Conservation (phyloP, 148 eudicot species). For the Drosera capensis region DNA sequence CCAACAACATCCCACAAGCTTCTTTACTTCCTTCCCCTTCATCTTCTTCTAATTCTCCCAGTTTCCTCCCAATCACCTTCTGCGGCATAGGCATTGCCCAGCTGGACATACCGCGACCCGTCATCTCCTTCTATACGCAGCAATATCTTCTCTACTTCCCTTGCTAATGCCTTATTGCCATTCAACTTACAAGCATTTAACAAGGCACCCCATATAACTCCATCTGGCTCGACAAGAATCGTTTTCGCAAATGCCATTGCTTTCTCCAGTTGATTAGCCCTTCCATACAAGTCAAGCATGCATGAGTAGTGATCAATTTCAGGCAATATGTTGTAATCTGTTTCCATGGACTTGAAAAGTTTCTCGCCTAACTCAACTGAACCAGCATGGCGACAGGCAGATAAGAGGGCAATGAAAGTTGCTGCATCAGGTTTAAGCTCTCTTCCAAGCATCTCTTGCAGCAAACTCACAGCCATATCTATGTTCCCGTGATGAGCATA, state of each 20-base stretch:
- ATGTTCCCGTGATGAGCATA: slow-evolving; percentile 70
- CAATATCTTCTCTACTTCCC: slow-evolving; percentile 46
- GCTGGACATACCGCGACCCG: slow-evolving; percentile 58
- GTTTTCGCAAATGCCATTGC: slow-evolving; percentile 37
- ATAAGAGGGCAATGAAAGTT: slow-evolving; percentile 66
- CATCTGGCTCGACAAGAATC: slow-evolving; percentile 44
- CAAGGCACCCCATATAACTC: slow-evolving; percentile 49
- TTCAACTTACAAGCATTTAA: slow-evolving; percentile 62
- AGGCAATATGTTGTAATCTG: slow-evolving; percentile 36
- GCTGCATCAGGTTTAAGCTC: slow-evolving; percentile 46
- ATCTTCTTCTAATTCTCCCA: slow-evolving; percentile 75
- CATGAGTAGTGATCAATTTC: slow-evolving; percentile 74
- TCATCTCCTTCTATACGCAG: slow-evolving; percentile 44
- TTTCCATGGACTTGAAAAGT: slow-evolving; percentile 49
- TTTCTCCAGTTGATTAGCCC: slow-evolving; percentile 50
- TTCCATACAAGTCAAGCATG: slow-evolving; percentile 80
- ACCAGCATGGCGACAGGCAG: slow-evolving; percentile 85
- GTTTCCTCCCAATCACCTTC: slow-evolving; percentile 75
- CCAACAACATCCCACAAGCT: slow-evolving; percentile 86
- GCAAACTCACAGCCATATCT: slow-evolving; percentile 41
- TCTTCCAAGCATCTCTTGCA: slow-evolving; percentile 39
- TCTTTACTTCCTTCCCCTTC: slow-evolving; percentile 66
- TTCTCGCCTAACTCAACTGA: slow-evolving; percentile 59
- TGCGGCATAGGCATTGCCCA: slow-evolving; percentile 72
- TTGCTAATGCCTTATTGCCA: slow-evolving; percentile 36